These are phyloP conservation scores for Sesbania bispinosa DNA, from an alignment of 306 rosid species.

Conservation along the genomic window DNA sequence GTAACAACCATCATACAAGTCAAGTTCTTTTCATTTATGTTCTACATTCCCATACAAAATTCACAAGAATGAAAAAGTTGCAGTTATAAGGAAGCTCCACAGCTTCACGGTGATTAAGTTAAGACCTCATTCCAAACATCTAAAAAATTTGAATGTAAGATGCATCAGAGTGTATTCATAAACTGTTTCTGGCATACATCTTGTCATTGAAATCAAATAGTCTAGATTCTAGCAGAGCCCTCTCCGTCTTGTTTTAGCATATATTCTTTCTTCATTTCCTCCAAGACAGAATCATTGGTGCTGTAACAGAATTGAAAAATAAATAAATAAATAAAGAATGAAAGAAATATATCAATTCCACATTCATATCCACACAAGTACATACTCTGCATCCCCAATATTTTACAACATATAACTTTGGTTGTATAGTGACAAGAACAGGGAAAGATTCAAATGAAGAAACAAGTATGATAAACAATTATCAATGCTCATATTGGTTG, in stretches of 20 bases:
- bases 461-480: neutral
- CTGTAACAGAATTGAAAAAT: conserved; percentile 44
- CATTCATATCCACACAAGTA: neutral
- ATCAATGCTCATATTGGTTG: neutral
- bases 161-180: neutral
- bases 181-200: neutral
- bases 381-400: neutral
- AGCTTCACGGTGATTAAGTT: neutral
- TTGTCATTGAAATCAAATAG: neutral
- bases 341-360: neutral
- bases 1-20: conserved; percentile 1
- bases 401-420: neutral
- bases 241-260: conserved; percentile 45
- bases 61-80: neutral
- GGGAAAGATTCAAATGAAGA: neutral
- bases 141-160: neutral
- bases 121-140: conserved; percentile 7
- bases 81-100: neutral
- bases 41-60: conserved; percentile 7
- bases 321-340: neutral
- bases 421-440: neutral
- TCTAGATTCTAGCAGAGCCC: conserved; percentile 38
- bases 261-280: conserved; percentile 82
- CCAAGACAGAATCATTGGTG: conserved; percentile 72
- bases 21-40: conserved; percentile 7